Evolutionary conservation across 176 grass and related monocot genomes (phyloP).

Genomic region (Musa schizocarpa): DNA sequence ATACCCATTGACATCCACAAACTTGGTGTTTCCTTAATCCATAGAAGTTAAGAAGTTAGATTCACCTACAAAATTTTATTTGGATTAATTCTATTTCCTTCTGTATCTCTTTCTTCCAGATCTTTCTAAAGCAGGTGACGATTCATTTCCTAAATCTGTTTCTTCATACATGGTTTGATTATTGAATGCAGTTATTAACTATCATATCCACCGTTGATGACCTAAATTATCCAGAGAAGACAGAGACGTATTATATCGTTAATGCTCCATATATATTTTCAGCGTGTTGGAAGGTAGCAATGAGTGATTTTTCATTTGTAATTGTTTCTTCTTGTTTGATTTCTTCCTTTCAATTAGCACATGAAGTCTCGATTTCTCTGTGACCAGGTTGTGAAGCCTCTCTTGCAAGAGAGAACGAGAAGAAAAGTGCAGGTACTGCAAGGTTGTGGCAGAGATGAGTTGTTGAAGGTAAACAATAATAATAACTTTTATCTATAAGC

Average conservation of each 20-base stretch:
- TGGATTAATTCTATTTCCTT: background rate
- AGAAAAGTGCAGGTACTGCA: conserved; percentile 74
- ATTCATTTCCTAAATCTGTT: background rate
- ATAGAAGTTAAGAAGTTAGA: too few species aligned
- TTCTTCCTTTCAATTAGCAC: background rate
- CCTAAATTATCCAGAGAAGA: conserved; percentile 91
- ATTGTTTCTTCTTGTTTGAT: background rate
- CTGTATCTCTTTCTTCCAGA: background rate
- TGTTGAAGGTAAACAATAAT: conserved; percentile 55
- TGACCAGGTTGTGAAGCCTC: conserved; percentile 77
- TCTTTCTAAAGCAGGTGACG: background rate
- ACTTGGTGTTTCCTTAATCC: too few species aligned
- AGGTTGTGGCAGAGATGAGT: conserved; percentile 64
- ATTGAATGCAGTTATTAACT: conserved; percentile 53
- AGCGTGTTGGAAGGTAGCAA: conserved; percentile 82
- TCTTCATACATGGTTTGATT: background rate
- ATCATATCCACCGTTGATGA: conserved; percentile 87
- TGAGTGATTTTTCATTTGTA: background rate
- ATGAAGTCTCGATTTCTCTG: background rate
- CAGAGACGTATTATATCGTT: conserved; percentile 82
- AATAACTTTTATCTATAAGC: background rate
- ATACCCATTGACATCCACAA: too few species aligned
- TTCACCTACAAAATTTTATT: background rate
- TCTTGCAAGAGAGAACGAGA: conserved; percentile 89
- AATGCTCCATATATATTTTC: conserved; percentile 96